Base-by-base conservation (phyloP, 768 basidiomycete genomes). In the Boletus rufocinnamomeus region DNA sequence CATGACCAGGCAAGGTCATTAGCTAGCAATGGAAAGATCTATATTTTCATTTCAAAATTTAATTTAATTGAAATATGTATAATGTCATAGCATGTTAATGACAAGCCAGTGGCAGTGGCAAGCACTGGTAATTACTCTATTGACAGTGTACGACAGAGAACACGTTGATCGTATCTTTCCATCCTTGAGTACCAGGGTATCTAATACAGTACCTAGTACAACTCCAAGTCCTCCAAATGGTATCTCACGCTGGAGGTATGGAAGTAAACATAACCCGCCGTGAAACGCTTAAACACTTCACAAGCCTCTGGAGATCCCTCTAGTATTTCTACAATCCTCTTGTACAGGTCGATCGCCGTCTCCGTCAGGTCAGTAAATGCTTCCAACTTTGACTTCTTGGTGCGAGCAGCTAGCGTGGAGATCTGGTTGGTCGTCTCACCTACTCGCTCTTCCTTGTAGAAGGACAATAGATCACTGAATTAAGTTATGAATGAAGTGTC, bases 191-290 rank as follows among this genome's bases (percentile, higher is more conserved):
- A 9, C 40, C 10, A 16, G 35, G 16, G 1, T 37, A 6, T 37
- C 16, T 23, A 6, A 45, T 13, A 25, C 1, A 14, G 17, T 8
- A 4, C 19, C 45, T 61, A 34, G 11, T 11, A 58, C 45, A 60
- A 34, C 16, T 48, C 28, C 54, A 66, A 59, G 32, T 72, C 72
- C 19, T 52, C 58, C 14, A 73, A 44, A 11, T 23, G 59, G 37
- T 75, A 75, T 16, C 73, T 64, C n/a, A n/a, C 7, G 1, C 32
- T 40, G 0, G 74, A 69, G 4, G 69, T 65, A 54, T 75, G 73
- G 23, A 69, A 74, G 6, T 48, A 40, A 40, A 71, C 53, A 50
- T 67, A 74, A 37, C 72, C 70, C 6, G 56, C 58, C 3, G 54
- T 55, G 35, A 57, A 72, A 2, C 13, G 6, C 17, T 28, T 48